phyloP scores from a whole-genome alignment of 2,329 filamentous ascomycete genomes.

The Kalmusia sp. region DNA sequence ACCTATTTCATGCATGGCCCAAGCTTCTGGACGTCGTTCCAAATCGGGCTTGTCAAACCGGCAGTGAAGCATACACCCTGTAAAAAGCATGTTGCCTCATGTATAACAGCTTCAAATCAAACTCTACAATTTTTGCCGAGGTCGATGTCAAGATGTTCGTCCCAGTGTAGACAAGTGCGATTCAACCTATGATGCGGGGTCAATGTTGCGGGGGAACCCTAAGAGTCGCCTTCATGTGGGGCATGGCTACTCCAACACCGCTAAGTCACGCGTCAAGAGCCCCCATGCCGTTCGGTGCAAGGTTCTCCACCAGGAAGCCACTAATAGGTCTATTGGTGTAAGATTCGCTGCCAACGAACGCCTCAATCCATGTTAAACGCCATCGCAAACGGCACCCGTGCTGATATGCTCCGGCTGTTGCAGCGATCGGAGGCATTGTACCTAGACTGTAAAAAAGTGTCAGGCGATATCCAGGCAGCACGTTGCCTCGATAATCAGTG shows the following conservation, averaged over 20 bases:
- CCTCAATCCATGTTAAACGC: neutral
- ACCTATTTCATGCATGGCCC: neutral
- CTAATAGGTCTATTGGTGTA: neutral
- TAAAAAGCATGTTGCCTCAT: no score
- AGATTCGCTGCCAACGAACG: neutral
- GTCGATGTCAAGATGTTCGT: neutral
- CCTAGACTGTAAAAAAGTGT: conserved; percentile 12
- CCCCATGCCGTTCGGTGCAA: conserved; percentile 7
- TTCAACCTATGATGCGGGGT: conserved; percentile 26
- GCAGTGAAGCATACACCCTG: neutral
- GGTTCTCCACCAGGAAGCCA: neutral
- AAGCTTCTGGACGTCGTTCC: neutral
- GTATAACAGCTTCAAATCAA: no score
- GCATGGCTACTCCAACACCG: conserved; percentile 12
- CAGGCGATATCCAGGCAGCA: neutral
- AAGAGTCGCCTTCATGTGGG: conserved; percentile 30
- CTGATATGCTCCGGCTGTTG: conserved; percentile 9
- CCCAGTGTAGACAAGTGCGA: conserved; percentile 11
- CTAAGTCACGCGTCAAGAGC: neutral
- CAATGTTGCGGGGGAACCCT: conserved; percentile 24
- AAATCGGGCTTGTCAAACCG: neutral
- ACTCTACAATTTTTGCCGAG: neutral
- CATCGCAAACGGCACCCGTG: conserved; percentile 19
- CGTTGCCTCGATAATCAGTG: neutral
- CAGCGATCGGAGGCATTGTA: conserved; percentile 23